Percentiles rank a stretch among this genome's conserved stretches.
These are phyloP conservation scores for Aspergillus candidus DNA, from an alignment of 2,329 filamentous ascomycete genomes.

Conservation along the genomic window DNA sequence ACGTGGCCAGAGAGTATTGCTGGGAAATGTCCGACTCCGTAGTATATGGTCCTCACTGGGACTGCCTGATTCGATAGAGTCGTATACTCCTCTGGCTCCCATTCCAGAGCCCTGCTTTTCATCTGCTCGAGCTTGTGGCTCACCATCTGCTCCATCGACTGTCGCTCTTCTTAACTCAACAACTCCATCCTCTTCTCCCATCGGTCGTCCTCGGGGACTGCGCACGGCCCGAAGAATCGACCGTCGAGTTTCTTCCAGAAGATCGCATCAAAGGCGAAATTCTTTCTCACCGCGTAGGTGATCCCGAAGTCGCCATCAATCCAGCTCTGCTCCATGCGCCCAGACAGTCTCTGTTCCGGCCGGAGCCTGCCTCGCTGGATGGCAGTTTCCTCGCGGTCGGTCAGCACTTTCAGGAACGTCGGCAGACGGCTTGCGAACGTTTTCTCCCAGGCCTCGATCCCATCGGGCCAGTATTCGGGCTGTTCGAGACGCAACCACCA, in stretches of 20 bases:
- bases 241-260: conserved; percentile 2
- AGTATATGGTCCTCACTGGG: no score
- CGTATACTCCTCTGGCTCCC: conserved; percentile 13
- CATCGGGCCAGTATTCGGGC: conserved; percentile 15
- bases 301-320: conserved; percentile 2
- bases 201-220: background rate
- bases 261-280: background rate
- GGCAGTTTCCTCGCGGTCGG: conserved; percentile 5
- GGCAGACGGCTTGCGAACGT: conserved; percentile 8
- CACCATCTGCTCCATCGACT: conserved; percentile 9
- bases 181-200: conserved; percentile 8
- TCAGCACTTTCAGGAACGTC: conserved; percentile 11
- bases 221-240: background rate
- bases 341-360: conserved; percentile 9
- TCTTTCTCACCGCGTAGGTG: background rate
- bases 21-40: no score
- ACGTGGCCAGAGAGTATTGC: no score
- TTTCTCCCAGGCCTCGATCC: conserved; percentile 12
- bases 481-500: conserved; percentile 17
- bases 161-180: conserved; percentile 5
- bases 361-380: conserved; percentile 1
- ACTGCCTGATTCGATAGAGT: no score
- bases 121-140: conserved; percentile 14
- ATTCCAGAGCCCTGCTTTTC: conserved; percentile 11
- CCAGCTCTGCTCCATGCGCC: conserved; percentile 6